Evolutionary conservation across 108 stramenopile genomes (phyloP), one percentile per base, ranked within the genome.

Genomic region (Phaeodactylum tricornutum): DNA sequence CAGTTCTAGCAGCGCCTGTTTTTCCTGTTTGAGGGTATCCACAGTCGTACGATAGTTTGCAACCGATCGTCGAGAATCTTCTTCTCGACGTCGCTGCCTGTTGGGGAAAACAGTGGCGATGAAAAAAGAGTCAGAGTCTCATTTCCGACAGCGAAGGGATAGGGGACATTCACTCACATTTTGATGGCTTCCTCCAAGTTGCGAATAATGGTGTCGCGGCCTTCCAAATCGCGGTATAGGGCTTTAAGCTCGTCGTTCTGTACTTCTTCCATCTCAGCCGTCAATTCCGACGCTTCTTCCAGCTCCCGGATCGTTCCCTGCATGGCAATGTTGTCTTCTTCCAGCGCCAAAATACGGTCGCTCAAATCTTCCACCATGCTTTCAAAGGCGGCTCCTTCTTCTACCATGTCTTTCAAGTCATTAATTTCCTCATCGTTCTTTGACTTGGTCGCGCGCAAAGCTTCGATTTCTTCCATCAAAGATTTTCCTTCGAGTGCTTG

Each of bases 241-340:
- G 74, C 69, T 50, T 86, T 92, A 26, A 80, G 49, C 52, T 92
- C 89, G 32, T 92, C 89, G 0, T 69, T 62, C 54, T 87, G 84
- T 3, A 86, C 84, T 74, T 92, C 89, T 66, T 92, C 89, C 83
- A 92, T 84, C 67, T 92, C 89, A 0, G 82, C 83, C 7, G 80
- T 79, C 36, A 92, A 65, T 34, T 92, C 89, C n/a, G 82, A 82
- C 58, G 69, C 79, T 48, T 92, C 89, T 55, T 92, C 89, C 70
- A 87, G 36, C 44, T 92, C 89, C 6, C 75, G 60, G 28, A 87
- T 69, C 16, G 67, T 68, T 27, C 71, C 42, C 31, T 73, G 58
- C 34, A 76, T 61, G 34, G 62, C 41, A 29, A 74, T 59, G 17
- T 76, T 65, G 24, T 67, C 67, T 27, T 92, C 84, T 53, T 92